These are phyloP conservation scores for Gymnopus androsaceus DNA, from an alignment of 1,284 basidiomycete genomes.

Conservation along the genomic window DNA sequence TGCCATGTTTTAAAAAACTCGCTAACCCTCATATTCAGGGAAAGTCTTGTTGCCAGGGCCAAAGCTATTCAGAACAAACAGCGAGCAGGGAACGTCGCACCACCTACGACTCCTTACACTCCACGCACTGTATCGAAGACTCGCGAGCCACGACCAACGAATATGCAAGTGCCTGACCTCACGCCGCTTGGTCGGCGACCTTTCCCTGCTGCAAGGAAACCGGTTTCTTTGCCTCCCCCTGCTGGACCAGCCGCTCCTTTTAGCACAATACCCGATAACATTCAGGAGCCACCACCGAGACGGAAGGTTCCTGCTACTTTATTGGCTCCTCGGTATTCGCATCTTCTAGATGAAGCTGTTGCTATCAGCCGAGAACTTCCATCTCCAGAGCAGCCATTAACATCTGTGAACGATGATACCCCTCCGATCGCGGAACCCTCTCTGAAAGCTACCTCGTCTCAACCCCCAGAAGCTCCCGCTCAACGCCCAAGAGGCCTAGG, in stretches of 20 bases:
- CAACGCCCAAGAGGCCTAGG: conserved; percentile 35
- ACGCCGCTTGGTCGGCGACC: conserved; percentile 43
- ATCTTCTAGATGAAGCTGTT: conserved; percentile 56
- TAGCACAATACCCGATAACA: conserved; percentile 27
- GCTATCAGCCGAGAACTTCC: conserved; percentile 24
- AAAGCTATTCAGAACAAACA: conserved; percentile 66
- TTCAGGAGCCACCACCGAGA: conserved; percentile 16
- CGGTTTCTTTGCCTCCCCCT: conserved; percentile 27
- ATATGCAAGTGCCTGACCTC: conserved; percentile 52
- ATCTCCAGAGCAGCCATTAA: neutral
- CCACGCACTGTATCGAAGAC: conserved; percentile 20
- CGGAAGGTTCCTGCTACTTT: conserved; percentile 39
- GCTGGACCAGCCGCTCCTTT: conserved; percentile 33
- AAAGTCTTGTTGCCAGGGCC: conserved; percentile 53
- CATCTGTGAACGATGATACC: neutral
- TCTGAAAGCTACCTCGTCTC: neutral
- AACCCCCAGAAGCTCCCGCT: neutral
- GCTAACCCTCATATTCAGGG: conserved; percentile 36
- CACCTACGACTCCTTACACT: conserved; percentile 45
- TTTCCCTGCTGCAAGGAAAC: conserved; percentile 23
- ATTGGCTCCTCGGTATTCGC: conserved; percentile 56
- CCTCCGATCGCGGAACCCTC: no score
- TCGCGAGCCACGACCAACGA: conserved; percentile 20
- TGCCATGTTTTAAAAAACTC: conserved; percentile 6
- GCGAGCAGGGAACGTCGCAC: conserved; percentile 53